Percentiles rank a stretch among this genome's conserved stretches.
Evolutionary conservation across 768 basidiomycete species (phyloP).

Genomic region (Omphalotus guepiniiformis): DNA sequence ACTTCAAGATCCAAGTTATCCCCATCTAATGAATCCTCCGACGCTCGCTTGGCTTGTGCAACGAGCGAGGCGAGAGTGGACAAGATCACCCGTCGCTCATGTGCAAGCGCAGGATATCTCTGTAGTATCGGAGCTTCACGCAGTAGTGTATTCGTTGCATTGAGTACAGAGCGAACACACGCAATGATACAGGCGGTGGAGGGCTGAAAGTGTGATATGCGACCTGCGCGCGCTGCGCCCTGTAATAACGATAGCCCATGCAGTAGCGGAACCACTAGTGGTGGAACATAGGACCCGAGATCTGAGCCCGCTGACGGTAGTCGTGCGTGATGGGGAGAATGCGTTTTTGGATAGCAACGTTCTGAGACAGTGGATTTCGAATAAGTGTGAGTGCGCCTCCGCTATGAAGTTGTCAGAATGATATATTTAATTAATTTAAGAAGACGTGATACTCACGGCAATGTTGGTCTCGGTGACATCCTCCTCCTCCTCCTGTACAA

Average conservation of each 20-base stretch:
- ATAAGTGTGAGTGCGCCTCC: constrained; percentile 20
- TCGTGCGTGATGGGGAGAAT: constrained; percentile 2
- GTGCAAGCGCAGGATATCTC: constrained; percentile 58
- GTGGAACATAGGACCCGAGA: constrained; percentile 63
- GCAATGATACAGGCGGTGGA: constrained; percentile 94
- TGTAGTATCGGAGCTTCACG: constrained; percentile 75
- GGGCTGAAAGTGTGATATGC: constrained; percentile 84
- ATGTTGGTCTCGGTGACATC: not conserved
- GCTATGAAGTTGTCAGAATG: constrained; percentile 1
- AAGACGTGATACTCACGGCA: not conserved
- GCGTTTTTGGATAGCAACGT: too few species aligned
- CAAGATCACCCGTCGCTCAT: constrained; percentile 80
- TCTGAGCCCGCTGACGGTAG: constrained; percentile 37
- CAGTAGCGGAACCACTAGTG: constrained; percentile 77
- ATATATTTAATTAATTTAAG: not conserved
- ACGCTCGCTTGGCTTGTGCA: constrained; percentile 68
- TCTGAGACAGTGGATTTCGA: constrained; percentile 50
- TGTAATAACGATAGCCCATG: constrained; percentile 86
- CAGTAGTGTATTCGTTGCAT: constrained; percentile 77
- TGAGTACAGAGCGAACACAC: constrained; percentile 83
- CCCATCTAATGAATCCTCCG: constrained; percentile 43
- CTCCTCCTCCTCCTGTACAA: constrained; percentile 47
- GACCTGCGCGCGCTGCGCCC: constrained; percentile 74
- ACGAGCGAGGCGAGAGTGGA: constrained; percentile 80
- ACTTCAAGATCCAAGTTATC: constrained; percentile 52